phyloP scores from a whole-genome alignment of 2,329 filamentous ascomycete species.

The Talaromyces sp. region DNA sequence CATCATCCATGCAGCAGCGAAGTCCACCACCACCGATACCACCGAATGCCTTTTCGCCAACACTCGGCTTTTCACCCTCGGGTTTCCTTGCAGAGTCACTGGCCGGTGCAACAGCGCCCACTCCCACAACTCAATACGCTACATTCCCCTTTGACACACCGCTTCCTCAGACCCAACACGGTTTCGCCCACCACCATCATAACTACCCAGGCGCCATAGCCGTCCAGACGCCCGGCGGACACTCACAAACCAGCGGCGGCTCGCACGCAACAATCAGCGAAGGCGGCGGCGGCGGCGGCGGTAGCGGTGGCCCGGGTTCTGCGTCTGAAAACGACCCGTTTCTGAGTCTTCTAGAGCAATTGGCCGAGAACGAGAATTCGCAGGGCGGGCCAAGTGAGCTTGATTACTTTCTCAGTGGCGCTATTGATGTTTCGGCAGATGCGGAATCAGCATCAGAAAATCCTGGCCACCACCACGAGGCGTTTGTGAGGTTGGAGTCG shows the following conservation, averaged over 20 bases:
- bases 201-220: conserved; percentile 9
- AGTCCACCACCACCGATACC: not conserved
- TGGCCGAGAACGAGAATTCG: conserved; percentile 70
- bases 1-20: conserved; percentile 6
- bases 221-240: conserved; percentile 35
- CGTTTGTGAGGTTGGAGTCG: not conserved
- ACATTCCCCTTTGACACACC: conserved; percentile 33
- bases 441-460: not conserved
- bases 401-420: conserved; percentile 65
- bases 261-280: conserved; percentile 45
- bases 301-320: conserved; percentile 33
- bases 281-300: conserved; percentile 28
- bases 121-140: conserved; percentile 31
- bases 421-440: conserved; percentile 7
- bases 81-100: conserved; percentile 27
- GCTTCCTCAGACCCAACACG: conserved; percentile 3
- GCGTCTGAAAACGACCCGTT: conserved; percentile 70
- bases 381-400: conserved; percentile 63
- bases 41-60: conserved; percentile 36
- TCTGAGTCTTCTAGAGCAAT: conserved; percentile 69
- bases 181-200: not conserved
- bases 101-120: conserved; percentile 22
- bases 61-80: conserved; percentile 28
- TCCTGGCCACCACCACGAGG: not conserved
- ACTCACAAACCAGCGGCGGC: conserved; percentile 34